phyloP scores from a whole-genome alignment of 306 rosid species.

The Vigna hirtella region DNA sequence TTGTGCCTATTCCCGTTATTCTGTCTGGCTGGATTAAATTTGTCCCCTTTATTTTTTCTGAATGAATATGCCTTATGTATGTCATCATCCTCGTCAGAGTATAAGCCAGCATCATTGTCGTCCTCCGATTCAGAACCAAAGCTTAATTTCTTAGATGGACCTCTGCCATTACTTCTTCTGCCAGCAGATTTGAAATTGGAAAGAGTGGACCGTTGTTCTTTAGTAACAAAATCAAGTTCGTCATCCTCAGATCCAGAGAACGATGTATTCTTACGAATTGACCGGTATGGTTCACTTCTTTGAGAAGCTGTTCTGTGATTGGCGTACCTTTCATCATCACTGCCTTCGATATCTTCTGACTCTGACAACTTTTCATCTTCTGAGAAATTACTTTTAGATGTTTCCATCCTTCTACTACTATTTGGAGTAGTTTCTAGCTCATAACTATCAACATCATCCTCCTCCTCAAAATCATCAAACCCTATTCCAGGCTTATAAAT shows the following conservation, averaged over 20 bases:
- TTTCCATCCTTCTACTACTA: constrained; percentile 52
- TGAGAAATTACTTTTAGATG: constrained; percentile 60
- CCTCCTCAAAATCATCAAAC: constrained; percentile 94
- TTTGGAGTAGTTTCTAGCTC: constrained; percentile 66
- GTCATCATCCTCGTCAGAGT: constrained; percentile 79
- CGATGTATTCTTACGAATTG: constrained; percentile 47
- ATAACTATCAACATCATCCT: constrained; percentile 88
- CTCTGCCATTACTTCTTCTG: constrained; percentile 57
- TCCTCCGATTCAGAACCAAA: constrained; percentile 93
- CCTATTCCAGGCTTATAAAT: constrained; percentile 66
- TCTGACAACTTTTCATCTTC: constrained; percentile 62
- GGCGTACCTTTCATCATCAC: constrained; percentile 39
- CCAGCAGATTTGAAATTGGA: constrained; percentile 71
- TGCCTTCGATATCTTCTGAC: constrained; percentile 56
- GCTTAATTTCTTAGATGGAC: constrained; percentile 66
- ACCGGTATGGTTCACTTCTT: constrained; percentile 48
- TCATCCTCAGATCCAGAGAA: constrained; percentile 70
- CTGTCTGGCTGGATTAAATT: constrained; percentile 44
- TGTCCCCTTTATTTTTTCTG: constrained; percentile 52
- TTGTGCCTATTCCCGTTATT: constrained; percentile 45
- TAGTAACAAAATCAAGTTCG: constrained; percentile 59
- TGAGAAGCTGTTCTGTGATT: constrained; percentile 38
- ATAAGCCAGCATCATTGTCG: constrained; percentile 64
- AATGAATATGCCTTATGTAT: constrained; percentile 49
- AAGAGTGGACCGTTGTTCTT: constrained; percentile 56